Base-by-base conservation (phyloP, 2,329 filamentous ascomycete species). In the Aspergillus tanneri region DNA sequence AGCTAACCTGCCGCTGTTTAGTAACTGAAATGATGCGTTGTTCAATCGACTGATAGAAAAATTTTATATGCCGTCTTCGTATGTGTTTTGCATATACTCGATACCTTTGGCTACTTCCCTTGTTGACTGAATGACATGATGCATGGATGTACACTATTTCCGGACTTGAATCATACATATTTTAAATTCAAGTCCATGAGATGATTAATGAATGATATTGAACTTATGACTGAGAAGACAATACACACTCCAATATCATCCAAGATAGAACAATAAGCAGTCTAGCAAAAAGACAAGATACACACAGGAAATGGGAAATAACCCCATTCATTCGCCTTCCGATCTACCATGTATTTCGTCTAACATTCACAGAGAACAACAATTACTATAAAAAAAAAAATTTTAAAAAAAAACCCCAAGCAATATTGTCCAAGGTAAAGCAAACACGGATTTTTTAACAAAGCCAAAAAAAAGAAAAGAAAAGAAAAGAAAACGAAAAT, bases 81-180 rank as follows among this genome's bases (percentile, higher is more conserved):
- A 12, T 38, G 21, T 22, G 19, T 19, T 24, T 24, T 38, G 36
- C 36, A 34, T 18, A 34, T 34, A 34, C 30, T 34, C 30, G n/a
- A 34, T 34, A 34, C 30, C 30, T 34, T 39, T 41, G 36, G 19
- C 42, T 30, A 47, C 5, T 46, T 49, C 27, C n/a, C n/a, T n/a
- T n/a, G n/a, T n/a, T n/a, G n/a, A n/a, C n/a, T n/a, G 10, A 24
- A 8, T 12, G 19, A 14, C 21, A 38, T 46, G 45, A 38, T 53
- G 44, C 44, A 43, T 46, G 42, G 25, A 48, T 61, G 54, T 57
- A 61, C 44, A 52, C 50, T 60, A 58, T 12, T 34, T 24, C 43
- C 47, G 47, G 40, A 45, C 41, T 30, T 53, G 49, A 25, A 21
- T 52, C 24, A 24, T 36, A 46, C 49, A 37, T 5, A 36, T 49